These are phyloP conservation scores for Iris pallida DNA, from an alignment of 116 monocot species.

Conservation along the genomic window DNA sequence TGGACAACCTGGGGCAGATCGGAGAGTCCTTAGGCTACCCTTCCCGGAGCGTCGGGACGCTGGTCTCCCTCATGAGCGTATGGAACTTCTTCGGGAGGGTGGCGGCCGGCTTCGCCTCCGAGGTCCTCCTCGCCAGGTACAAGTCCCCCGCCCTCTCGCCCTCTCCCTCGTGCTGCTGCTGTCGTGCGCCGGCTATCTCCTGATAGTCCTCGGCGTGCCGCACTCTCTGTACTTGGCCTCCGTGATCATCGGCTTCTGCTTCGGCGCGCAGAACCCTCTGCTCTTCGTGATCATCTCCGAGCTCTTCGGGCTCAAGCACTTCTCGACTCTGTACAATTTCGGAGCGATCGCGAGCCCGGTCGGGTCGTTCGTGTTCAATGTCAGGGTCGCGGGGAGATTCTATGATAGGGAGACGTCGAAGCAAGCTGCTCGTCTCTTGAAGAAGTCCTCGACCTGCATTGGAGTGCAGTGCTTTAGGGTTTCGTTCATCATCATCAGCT, in stretches of 20 bases:
- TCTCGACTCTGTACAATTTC: constrained; percentile 57
- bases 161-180: constrained; percentile 38
- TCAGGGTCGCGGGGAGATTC: constrained; percentile 35
- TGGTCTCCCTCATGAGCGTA: constrained; percentile 58
- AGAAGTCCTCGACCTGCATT: constrained; percentile 23
- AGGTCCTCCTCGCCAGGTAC: constrained; percentile 32
- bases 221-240: constrained; percentile 37
- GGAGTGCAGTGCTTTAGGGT: constrained; percentile 51
- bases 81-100: constrained; percentile 55
- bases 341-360: constrained; percentile 44
- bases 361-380: constrained; percentile 56
- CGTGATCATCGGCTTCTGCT: constrained; percentile 54
- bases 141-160: constrained; percentile 41
- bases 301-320: constrained; percentile 59
- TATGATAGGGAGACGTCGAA: constrained; percentile 43
- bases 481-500: constrained; percentile 54
- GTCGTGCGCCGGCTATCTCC: constrained; percentile 32
- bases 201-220: constrained; percentile 48
- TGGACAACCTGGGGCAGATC: constrained; percentile 76
- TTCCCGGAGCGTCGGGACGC: constrained; percentile 34
- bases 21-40: constrained; percentile 55
- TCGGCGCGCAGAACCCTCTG: constrained; percentile 48
- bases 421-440: constrained; percentile 14
- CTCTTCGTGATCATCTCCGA: constrained; percentile 56
- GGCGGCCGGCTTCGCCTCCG: constrained; percentile 34